Evolutionary conservation across 176 grass and related monocot genomes (phyloP), one percentile per base, ranked within the genome.

Genomic region (Aechmea fasciata): DNA sequence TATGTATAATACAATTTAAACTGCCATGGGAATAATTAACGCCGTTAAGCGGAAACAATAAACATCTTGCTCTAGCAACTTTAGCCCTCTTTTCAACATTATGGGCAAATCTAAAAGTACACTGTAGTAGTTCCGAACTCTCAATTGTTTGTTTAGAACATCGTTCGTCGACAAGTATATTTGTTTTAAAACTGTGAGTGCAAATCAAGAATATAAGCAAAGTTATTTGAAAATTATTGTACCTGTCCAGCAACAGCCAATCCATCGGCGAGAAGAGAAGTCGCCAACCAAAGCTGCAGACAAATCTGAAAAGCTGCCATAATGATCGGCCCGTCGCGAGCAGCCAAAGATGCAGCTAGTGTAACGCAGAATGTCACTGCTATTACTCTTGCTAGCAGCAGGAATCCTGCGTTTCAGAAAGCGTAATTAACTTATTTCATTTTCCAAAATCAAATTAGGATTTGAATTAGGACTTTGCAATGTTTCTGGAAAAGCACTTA

Each of bases 301-400:
- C 90, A 94, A 29, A 99, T 88, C 68, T 99, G 95, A 76, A 99
- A 99, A 48, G 82, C 95, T 23, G 90, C 95, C 95, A 99, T 99
- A 62, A 72, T 65, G 14, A 77, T 87, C 3, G 95, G 51, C 13
- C 95, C 95, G 50, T 85, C 68, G 24, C 78, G 90, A 65, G 95
- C 95, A 22, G 95, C 95, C 78, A 99, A 75, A 0, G 95, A 99
- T 51, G 95, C 83, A 3, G 89, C 87, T 9, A 99, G 79, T 3
- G 95, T 99, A 61, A 99, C 95, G 25, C 95, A 99, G 82, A 93
- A 94, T 13, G 95, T 99, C 74, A 99, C 95, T 2, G 95, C 95
- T 77, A 99, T 88, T 18, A 99, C 95, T 69, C 95, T 88, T 33
- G 77, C 89, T 2, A 99, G 84, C 57, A 99, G 75, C 12, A 99